A percentile compares a stretch with the other conserved stretches of the same genome.
Evolutionary conservation across 179 eudicot genomes (phyloP).

Genomic region (Sideroxylon spinosum): DNA sequence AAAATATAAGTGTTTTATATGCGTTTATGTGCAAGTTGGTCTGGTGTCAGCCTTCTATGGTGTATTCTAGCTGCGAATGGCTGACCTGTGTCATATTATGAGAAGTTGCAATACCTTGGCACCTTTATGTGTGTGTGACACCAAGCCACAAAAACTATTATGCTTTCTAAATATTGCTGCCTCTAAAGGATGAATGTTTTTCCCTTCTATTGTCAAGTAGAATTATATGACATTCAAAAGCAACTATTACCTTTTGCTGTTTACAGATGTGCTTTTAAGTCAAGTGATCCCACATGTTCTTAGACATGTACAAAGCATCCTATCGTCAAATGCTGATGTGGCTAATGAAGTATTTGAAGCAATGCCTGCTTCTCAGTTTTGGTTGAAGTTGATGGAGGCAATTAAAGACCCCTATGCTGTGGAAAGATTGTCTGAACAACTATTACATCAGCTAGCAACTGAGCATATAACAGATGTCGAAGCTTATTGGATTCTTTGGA

Average conservation of each 20-base stretch:
- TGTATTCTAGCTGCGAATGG: neutral
- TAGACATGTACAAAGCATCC: constrained; percentile 38
- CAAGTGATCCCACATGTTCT: constrained; percentile 51
- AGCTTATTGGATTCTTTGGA: constrained; percentile 84
- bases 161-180: neutral
- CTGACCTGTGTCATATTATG: neutral
- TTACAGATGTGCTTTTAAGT: constrained; percentile 64
- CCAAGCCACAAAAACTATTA: constrained; percentile 1
- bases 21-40: neutral
- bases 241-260: neutral
- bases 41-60: neutral
- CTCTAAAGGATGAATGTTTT: neutral
- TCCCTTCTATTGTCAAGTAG: neutral
- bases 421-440: constrained; percentile 74
- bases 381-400: constrained; percentile 65
- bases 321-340: constrained; percentile 30
- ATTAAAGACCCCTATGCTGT: constrained; percentile 71
- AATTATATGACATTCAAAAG: neutral
- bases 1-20: neutral
- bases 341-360: constrained; percentile 35
- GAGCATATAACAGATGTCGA: constrained; percentile 52
- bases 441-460: constrained; percentile 53
- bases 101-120: neutral
- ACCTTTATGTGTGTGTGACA: neutral
- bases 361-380: constrained; percentile 46